Conservation (phyloP, 257 asterid genomes). For the Solanum ossicruentum region DNA sequence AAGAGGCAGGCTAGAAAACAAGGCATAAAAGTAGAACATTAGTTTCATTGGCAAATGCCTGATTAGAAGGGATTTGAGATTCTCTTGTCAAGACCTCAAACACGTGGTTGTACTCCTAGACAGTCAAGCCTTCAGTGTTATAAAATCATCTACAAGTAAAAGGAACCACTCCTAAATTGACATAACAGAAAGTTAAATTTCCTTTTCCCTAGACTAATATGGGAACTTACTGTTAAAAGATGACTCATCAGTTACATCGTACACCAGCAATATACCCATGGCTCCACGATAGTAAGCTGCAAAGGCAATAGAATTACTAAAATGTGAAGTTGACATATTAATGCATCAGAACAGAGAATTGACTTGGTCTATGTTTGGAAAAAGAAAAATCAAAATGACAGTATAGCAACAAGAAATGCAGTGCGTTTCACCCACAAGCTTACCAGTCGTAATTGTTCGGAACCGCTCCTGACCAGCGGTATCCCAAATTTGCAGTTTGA, state of each 20-base stretch:
- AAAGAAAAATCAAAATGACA: neutral
- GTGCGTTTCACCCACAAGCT: neutral
- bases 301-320: neutral
- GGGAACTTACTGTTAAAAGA: conserved; percentile 49
- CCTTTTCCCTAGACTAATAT: neutral
- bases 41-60: neutral
- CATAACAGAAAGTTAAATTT: neutral
- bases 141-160: neutral
- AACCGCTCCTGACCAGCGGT: conserved; percentile 68
- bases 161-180: neutral
- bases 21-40: neutral
- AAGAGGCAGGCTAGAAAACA: neutral
- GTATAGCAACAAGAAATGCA: neutral
- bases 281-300: conserved; percentile 73
- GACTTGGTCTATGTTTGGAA: neutral
- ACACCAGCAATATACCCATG: conserved; percentile 67
- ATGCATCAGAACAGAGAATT: neutral
- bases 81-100: neutral
- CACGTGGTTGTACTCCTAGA: neutral
- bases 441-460: conserved; percentile 60
- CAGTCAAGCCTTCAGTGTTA: neutral
- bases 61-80: neutral
- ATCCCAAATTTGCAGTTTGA: conserved; percentile 62
- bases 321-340: neutral
- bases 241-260: conserved; percentile 59